Base-by-base conservation (phyloP, 2,329 filamentous ascomycete genomes). In the Sordariomycetes sp. region DNA sequence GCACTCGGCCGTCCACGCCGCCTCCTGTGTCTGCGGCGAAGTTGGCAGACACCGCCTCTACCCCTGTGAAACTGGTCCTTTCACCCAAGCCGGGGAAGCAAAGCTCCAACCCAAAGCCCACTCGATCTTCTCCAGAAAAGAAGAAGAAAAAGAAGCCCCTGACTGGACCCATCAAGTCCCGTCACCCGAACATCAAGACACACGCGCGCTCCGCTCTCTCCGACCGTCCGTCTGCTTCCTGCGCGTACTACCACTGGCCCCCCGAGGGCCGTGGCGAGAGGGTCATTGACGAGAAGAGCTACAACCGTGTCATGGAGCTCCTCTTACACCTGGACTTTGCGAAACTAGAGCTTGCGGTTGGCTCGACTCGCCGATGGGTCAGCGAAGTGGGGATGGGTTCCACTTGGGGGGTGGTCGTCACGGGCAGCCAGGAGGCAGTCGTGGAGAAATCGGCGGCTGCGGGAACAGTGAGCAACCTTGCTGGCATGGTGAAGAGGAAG, bases 271-370 rank as follows among this genome's bases (percentile, higher is more conserved):
- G 87, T 16, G 88, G 87, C 0, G 77, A 82, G 54, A 76, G 82
- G 20, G 75, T 89, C 12, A 77, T 91, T 3, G 78, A 81, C 14
- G 82, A 87, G 24, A 73, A 76, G 28, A 78, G 80, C 54, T 91
- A 90, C 70, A 83, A 84, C 61, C 81, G 87, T 12, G 81, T 84
- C 10, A 77, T 83, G 22, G 88, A 90, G 63, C 72, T 90, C 11
- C 75, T 94, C 0, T 77, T 92, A 5, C 82, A 87, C 59, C 79
- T 91, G 0, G 88, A 91, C 68, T 94, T 94, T 69, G 77, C 82
- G 1, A 86, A 79, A 10, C 70, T 84, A 3, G 79, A 81, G 12
- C 80, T 86, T 54, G 85, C 87, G 0, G 74, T 73, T 1, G 75
- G 76, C 35, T 90, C 87, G 65, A 89, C 88, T 2, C 73, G 71